Evolutionary conservation across 2,329 filamentous ascomycete genomes (phyloP), one percentile per base, ranked within the genome.

Genomic region (Trichocomaceae sp.): DNA sequence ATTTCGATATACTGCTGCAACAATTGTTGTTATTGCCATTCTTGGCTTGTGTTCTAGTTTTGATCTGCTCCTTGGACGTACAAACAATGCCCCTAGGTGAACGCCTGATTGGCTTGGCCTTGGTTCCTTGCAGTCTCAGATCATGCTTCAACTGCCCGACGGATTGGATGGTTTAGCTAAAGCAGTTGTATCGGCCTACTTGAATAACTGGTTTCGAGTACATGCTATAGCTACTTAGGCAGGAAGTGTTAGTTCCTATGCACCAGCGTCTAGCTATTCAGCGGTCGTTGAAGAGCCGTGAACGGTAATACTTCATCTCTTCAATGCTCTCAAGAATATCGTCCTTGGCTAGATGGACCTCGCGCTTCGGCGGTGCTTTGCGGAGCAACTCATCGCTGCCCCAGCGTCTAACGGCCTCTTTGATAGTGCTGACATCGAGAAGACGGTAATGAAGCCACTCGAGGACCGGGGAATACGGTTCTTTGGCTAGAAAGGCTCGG

Each of bases 301-400:
- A 77, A 64, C 82, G 83, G 71, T 96, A 97, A 68, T 87, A 96
- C 64, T 77, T 83, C 53, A 92, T 92, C 76, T 99, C 93, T 54
- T 82, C 85, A 59, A 99, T 96, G 72, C 92, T 97, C 76, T 99
- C 93, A 58, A 96, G 71, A 56, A 99, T 96, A 71, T 99, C 93
- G 54, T 89, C 84, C 63, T 81, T 84, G 0, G 93, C 93, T 71
- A 92, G 83, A 74, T 99, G 93, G 50, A 84, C 75, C 37, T 82
- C 83, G 67, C 81, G 81, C 77, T 97, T 97, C 59, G 66, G 71
- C 12, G 92, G 91, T 26, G 82, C 83, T 45, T 77, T 75, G 54
- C 76, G 75, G 58, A 87, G 66, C 8, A 88, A 69, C 7, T 81
- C 77, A n/a, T 76, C 69, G 1, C 79, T 78, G 44, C 83, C 85